Conservation (phyloP, 2,329 filamentous ascomycete genomes). For the Thielaviopsis euricoi region DNA sequence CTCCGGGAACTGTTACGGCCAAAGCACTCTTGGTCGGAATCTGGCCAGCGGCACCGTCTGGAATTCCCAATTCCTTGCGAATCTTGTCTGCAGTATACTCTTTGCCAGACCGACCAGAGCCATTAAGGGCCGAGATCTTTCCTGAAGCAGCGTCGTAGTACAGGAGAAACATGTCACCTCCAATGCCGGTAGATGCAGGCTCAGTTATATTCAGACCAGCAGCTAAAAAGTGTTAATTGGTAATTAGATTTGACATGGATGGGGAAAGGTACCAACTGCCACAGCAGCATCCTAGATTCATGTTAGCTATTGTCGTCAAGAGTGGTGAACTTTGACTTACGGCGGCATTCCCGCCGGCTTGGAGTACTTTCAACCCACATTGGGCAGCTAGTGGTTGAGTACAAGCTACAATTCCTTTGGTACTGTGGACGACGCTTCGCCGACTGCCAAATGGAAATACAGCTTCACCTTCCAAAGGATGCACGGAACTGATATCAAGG, state of each 20-base stretch:
- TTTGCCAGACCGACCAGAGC: conserved; percentile 67
- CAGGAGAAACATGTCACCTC: conserved; percentile 92
- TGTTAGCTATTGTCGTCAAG: conserved; percentile 9
- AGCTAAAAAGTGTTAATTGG: conserved; percentile 31
- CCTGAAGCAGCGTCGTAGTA: conserved; percentile 75
- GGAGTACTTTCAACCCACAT: conserved; percentile 72
- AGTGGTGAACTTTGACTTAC: conserved; percentile 33
- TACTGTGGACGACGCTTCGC: conserved; percentile 84
- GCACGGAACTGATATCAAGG: neutral
- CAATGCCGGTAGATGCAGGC: conserved; percentile 83
- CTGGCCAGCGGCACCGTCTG: conserved; percentile 33
- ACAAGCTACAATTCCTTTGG: conserved; percentile 77
- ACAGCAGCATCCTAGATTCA: conserved; percentile 71
- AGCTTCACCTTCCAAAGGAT: neutral
- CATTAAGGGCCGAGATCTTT: conserved; percentile 75
- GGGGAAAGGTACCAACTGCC: conserved; percentile 52
- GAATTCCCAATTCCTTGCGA: conserved; percentile 50
- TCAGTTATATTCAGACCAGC: conserved; percentile 89
- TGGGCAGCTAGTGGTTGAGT: conserved; percentile 79
- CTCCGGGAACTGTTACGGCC: conserved; percentile 74
- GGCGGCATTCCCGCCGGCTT: conserved; percentile 80
- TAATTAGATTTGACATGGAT: no score
- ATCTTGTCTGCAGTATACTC: conserved; percentile 54
- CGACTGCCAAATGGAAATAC: conserved; percentile 19
- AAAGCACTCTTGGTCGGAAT: conserved; percentile 68